Conservation (phyloP, 306 rosid genomes). For the Pterocarpus santalinus region DNA sequence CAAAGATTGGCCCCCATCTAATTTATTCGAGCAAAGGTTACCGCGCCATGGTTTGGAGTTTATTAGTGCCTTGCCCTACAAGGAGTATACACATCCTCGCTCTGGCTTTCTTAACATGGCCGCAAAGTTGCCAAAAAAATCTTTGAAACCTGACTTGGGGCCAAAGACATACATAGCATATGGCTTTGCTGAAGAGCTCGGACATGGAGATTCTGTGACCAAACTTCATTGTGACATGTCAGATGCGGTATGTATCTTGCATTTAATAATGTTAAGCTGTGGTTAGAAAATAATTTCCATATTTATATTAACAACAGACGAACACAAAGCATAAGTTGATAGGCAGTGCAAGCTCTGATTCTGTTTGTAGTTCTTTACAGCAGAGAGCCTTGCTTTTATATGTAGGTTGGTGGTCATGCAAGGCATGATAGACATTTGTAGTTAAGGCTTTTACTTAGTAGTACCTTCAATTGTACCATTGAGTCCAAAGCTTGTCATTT, state of each 20-base stretch:
- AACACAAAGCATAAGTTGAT: constrained; percentile 4
- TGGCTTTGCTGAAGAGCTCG: constrained; percentile 72
- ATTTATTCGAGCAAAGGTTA: constrained; percentile 62
- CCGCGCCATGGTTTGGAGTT: constrained; percentile 75
- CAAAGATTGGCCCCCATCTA: constrained; percentile 81
- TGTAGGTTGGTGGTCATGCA: constrained; percentile 7
- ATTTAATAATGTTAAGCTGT: neutral
- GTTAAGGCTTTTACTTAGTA: constrained; percentile 5
- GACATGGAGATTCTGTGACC: constrained; percentile 76
- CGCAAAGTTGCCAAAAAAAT: constrained; percentile 46
- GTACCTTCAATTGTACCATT: neutral
- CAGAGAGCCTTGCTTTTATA: constrained; percentile 1
- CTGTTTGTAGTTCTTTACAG: neutral
- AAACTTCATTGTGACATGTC: constrained; percentile 84
- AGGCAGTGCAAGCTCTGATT: constrained; percentile 1
- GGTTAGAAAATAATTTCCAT: neutral
- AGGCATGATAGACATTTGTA: constrained; percentile 5
- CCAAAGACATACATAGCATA: constrained; percentile 81
- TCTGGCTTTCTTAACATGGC: constrained; percentile 61
- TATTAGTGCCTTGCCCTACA: constrained; percentile 62
- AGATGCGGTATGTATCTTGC: constrained; percentile 63
- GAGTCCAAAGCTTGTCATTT: neutral
- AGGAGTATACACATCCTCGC: constrained; percentile 69
- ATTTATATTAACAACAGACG: neutral
- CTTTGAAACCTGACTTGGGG: constrained; percentile 71